Conservation (phyloP, 768 basidiomycete genomes). For the Collybiopsis confluens region DNA sequence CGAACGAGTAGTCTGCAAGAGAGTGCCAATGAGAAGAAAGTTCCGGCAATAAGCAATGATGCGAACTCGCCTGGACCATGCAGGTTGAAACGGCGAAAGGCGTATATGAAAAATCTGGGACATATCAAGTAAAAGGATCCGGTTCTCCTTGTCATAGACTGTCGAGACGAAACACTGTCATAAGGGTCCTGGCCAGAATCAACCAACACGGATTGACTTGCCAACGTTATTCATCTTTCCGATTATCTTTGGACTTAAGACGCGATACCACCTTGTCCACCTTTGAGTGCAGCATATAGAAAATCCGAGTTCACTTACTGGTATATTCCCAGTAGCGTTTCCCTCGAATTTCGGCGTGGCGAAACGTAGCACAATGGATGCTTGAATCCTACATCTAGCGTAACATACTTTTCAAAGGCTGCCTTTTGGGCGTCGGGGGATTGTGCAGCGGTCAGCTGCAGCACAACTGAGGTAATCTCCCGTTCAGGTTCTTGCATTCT, state of each 20-base stretch:
- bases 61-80: conserved; percentile 38
- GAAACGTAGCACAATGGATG: conserved; percentile 54
- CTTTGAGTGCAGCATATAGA: background rate
- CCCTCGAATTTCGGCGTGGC: conserved; percentile 46
- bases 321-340: conserved; percentile 52
- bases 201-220: conserved; percentile 22
- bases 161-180: background rate
- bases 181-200: no score
- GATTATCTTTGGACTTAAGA: conserved; percentile 50
- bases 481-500: conserved; percentile 54
- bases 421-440: conserved; percentile 47
- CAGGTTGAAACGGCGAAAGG: conserved; percentile 38
- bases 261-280: conserved; percentile 52
- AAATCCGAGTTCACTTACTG: conserved; percentile 31
- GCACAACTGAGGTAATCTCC: conserved; percentile 44
- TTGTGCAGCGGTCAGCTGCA: conserved; percentile 40
- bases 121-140: conserved; percentile 46
- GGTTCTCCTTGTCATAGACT: conserved; percentile 46
- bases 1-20: conserved; percentile 35
- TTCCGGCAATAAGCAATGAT: background rate
- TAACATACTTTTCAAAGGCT: conserved; percentile 46
- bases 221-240: conserved; percentile 39
- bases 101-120: conserved; percentile 52
- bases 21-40: background rate
- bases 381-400: conserved; percentile 49